Evolutionary conservation across 129 eudicot species (phyloP), one percentile per base, ranked within the genome.

Genomic region (Tanacetum coccineum): DNA sequence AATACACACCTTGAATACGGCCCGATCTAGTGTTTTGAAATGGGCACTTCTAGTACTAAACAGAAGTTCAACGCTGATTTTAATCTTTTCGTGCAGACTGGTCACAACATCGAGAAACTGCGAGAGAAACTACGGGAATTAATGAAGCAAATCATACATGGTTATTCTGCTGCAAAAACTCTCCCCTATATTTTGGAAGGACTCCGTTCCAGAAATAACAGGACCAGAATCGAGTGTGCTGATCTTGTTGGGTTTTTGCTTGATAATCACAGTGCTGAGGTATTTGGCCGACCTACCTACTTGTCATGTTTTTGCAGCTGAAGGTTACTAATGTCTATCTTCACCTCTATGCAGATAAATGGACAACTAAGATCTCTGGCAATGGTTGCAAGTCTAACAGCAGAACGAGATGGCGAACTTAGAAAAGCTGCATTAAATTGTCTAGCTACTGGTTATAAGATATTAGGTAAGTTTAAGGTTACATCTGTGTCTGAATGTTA

Each of bases 391-490:
- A 93, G 92, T 80, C 83, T 93, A 82, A 93, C 96, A 40, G 96
- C 90, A 42, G 99, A 93, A 71, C 84, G 99, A 64, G 99, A 93
- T 82, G 99, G 99, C 70, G 99, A 93, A 45, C 90, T 85, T 70
- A 76, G 99, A 71, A 93, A 93, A 74, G 95, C 96, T 68, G 99
- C 99, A 21, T 68, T 93, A 66, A 93, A 86, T 79, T 73, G 92
- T 67, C 71, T 93, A 59, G 99, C 99, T 46, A 89, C 80, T 46
- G 96, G 99, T 51, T 93, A 84, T 74, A 93, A 89, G 81, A 89
- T 93, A 79, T 83, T 93, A 25, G 99, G 99, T 93, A 66, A 77
- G 95, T 51, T 70, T 44, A 47, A 66, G n/a, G 59, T 45, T 36
- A 22, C 25, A 36, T 11, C 10, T 17, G 9, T 51, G 8, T 61